Conservation (phyloP, 2,329 filamentous ascomycete genomes). For the Trichocomaceae sp. region DNA sequence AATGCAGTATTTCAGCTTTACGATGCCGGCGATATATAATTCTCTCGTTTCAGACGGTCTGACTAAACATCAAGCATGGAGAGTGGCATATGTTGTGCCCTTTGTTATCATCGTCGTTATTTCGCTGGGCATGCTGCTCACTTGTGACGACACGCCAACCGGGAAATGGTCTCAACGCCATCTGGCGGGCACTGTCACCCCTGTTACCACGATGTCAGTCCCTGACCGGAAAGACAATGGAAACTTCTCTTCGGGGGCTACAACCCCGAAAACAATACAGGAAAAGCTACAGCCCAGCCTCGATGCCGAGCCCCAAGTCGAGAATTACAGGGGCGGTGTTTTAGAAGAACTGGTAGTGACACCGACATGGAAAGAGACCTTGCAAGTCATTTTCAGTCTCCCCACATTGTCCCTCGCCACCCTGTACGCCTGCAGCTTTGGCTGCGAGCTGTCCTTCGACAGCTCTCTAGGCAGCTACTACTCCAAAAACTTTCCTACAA, state of each 20-base stretch:
- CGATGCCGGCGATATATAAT: slow-evolving; percentile 86
- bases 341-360: slow-evolving; percentile 56
- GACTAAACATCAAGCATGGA: slow-evolving; percentile 65
- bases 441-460: slow-evolving; percentile 56
- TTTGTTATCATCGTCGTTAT: slow-evolving; percentile 65
- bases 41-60: slow-evolving; percentile 60
- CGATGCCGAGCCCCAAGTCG: slow-evolving; percentile 36
- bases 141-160: slow-evolving; percentile 75
- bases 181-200: slow-evolving; percentile 43
- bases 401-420: slow-evolving; percentile 49
- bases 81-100: slow-evolving; percentile 76
- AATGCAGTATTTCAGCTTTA: slow-evolving; percentile 46
- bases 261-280: slow-evolving; percentile 20
- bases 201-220: slow-evolving; percentile 19
- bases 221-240: slow-evolving; percentile 7
- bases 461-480: slow-evolving; percentile 56
- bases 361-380: slow-evolving; percentile 55
- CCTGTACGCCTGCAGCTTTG: slow-evolving; percentile 56
- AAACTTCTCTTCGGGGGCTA: slow-evolving; percentile 18
- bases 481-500: slow-evolving; percentile 47
- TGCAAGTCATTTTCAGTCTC: slow-evolving; percentile 57
- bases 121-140: slow-evolving; percentile 61
- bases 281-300: slow-evolving; percentile 16
- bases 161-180: slow-evolving; percentile 74
- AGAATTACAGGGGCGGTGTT: slow-evolving; percentile 34